Percentiles rank a stretch among this genome's conserved stretches.
Conservation (phyloP, 78 protist genomes). For the Speleostelium caveatum region DNA sequence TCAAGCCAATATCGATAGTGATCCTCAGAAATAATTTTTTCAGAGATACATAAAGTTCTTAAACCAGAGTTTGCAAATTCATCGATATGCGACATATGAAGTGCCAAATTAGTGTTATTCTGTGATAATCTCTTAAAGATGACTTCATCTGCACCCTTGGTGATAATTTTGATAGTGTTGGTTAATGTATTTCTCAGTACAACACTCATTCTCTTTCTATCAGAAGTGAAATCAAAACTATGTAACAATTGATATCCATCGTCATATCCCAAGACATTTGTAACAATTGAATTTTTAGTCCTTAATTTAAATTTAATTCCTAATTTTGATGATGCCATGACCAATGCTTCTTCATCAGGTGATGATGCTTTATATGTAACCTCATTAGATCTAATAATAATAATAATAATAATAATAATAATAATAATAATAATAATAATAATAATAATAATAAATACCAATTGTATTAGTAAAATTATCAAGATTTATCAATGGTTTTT, state of each 20-base stretch:
- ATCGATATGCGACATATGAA: slow-evolving; percentile 45
- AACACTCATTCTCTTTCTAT: slow-evolving; percentile 90
- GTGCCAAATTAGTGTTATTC: background rate
- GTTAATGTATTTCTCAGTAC: slow-evolving; percentile 38
- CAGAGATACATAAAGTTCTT: slow-evolving; percentile 93
- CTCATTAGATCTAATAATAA: background rate
- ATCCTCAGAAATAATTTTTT: slow-evolving; percentile 39
- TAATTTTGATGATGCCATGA: slow-evolving; percentile 79
- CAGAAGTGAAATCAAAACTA: slow-evolving; percentile 86
- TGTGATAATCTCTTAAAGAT: slow-evolving; percentile 50
- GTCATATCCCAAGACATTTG: slow-evolving; percentile 11
- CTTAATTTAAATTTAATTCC: slow-evolving; percentile 76
- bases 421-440: background rate
- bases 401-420: background rate
- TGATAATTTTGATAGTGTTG: slow-evolving; percentile 36
- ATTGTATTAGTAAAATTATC: background rate
- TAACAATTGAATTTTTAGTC: slow-evolving; percentile 1
- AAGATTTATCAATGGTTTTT: background rate
- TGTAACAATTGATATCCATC: slow-evolving; percentile 65
- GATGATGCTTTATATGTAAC: slow-evolving; percentile 88
- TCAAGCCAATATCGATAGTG: slow-evolving; percentile 80
- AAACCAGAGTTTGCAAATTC: slow-evolving; percentile 86
- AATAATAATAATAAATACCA: background rate
- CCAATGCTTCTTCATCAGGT: slow-evolving; percentile 96
- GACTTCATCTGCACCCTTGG: slow-evolving; percentile 89